A percentile compares a stretch with the other conserved stretches of the same genome.
These are phyloP conservation scores for Pyrenochaeta sp. DNA, from an alignment of 2,329 filamentous ascomycete species.

Conservation along the genomic window DNA sequence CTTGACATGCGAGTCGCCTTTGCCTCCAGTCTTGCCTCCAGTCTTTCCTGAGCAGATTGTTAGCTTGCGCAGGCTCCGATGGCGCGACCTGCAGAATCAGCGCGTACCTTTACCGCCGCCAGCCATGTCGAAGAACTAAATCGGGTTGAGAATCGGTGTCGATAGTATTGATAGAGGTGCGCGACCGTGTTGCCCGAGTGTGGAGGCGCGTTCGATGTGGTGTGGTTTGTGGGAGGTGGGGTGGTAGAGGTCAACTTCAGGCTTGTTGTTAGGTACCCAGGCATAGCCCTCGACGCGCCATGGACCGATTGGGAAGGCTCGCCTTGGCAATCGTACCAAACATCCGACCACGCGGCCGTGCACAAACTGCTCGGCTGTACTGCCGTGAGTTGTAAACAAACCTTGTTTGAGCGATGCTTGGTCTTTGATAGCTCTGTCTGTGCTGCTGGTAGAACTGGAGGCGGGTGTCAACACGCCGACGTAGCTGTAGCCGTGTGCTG, in stretches of 20 bases:
- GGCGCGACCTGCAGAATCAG: constrained; percentile 34
- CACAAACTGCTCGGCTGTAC: constrained; percentile 30
- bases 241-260: constrained; percentile 43
- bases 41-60: constrained; percentile 57
- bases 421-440: background rate
- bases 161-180: constrained; percentile 38
- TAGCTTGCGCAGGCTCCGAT: constrained; percentile 24
- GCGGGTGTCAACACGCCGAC: background rate
- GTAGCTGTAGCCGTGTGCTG: background rate
- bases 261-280: constrained; percentile 13
- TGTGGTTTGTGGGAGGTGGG: constrained; percentile 44
- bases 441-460: background rate
- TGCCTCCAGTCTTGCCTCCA: constrained; percentile 90
- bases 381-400: constrained; percentile 9
- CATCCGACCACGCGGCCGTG: constrained; percentile 16
- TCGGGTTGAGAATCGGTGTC: constrained; percentile 27
- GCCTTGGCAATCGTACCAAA: constrained; percentile 22
- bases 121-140: constrained; percentile 63
- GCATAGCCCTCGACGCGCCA: constrained; percentile 34
- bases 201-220: constrained; percentile 36
- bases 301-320: constrained; percentile 35
- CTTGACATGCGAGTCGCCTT: constrained; percentile 80
- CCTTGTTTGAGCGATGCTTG: background rate
- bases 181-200: constrained; percentile 41
- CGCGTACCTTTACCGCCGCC: constrained; percentile 89